Base-by-base conservation (phyloP, 176 grass and related monocot genomes). In the Luzula sylvatica region DNA sequence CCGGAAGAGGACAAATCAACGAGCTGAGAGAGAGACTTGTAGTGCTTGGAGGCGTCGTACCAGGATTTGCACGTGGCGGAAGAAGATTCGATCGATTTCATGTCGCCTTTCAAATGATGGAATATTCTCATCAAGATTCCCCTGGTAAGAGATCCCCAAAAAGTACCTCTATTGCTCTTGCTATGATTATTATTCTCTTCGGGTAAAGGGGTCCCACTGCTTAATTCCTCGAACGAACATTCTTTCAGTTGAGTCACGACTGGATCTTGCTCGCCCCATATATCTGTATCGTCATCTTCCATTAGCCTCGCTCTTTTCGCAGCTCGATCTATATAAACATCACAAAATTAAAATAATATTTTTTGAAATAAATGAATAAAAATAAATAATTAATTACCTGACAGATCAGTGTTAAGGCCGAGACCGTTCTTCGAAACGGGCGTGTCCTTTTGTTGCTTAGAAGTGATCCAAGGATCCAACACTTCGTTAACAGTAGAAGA, bases 401-500 rank as follows among this genome's bases (percentile, higher is more conserved):
- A 57, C 51, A 74, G 70, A 61, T 64, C 7, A 11, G 72, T 53
- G 20, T 17, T 20, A 58, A 56, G 30, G 70, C 72, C 81, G 51
- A 72, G 23, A 53, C 67, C 73, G 59, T 62, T 86, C 61, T 60
- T 90, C 65, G 65, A 74, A 53, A 79, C 58, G 71, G 75, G 58
- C 14, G 75, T 77, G 62, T 87, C 89, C 74, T 82, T 98, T 52
- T 77, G 85, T 46, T 98, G 92, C 75, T 86, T 98, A 72, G 75
- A 69, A 75, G 62, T 67, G 27, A 98, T 85, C 92, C 92, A 98
- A 76, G 92, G 92, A 77, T 90, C 92, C 75, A 98, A 87, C 23
- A 98, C 92, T 62, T 98, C 92, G 14, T 90, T 98, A 65, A 98
- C 90, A 71, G 86, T 76, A 68, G 77, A 83, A 52, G 92, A 70